Evolutionary conservation across 345 rosid genomes (phyloP).

Genomic region (Eucalyptus caleyi): DNA sequence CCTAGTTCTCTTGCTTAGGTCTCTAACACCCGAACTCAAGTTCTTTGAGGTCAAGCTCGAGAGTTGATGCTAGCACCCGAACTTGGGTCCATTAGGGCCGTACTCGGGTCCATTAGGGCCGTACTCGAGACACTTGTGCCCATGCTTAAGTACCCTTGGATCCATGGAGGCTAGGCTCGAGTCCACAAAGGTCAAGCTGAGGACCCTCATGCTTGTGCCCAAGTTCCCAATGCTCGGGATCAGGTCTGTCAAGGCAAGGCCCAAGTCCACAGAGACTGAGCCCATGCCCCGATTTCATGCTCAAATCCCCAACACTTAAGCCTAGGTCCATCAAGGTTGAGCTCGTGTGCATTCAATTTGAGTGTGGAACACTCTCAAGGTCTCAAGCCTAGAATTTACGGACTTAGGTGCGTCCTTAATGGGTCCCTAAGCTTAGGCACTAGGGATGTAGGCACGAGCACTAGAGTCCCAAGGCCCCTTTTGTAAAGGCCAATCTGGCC

Average conservation of each 20-base stretch:
- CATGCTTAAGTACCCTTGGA: background rate
- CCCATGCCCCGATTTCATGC: background rate
- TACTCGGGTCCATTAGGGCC: background rate
- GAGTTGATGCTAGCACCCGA: background rate
- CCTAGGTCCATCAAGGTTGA: background rate
- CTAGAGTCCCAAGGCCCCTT: background rate
- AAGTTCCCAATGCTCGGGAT: background rate
- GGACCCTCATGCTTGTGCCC: background rate
- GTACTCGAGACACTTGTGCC: background rate
- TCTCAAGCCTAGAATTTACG: background rate
- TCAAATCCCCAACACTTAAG: background rate
- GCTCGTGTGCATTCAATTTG: background rate
- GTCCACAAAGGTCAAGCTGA: background rate
- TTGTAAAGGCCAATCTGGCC: no score
- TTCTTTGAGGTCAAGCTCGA: background rate
- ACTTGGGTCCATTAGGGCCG: background rate
- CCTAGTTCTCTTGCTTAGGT: background rate
- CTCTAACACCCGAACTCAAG: fast-evolving
- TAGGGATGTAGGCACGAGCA: background rate
- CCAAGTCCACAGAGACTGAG: fast-evolving
- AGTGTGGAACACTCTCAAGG: background rate
- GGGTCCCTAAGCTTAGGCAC: background rate
- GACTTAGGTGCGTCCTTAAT: background rate
- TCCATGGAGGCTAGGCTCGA: background rate
- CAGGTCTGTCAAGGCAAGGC: background rate